phyloP scores from a whole-genome alignment of 345 rosid genomes.

The Melaleuca alternifolia region DNA sequence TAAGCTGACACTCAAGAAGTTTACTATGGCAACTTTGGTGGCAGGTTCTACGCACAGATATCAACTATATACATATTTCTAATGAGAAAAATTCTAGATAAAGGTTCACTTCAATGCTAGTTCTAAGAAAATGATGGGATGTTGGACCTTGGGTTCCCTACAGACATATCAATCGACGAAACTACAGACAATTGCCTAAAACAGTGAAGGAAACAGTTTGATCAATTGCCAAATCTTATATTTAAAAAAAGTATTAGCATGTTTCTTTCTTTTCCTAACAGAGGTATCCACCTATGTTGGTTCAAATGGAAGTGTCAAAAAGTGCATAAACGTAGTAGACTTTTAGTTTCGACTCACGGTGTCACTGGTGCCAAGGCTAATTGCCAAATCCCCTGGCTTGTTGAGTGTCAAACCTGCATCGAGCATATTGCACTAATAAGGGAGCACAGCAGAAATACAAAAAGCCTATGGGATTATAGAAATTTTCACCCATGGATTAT shows the following conservation, averaged over 20 bases:
- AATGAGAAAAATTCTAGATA: neutral
- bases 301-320: neutral
- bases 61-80: neutral
- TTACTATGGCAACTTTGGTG: neutral
- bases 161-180: neutral
- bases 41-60: neutral
- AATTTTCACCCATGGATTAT: neutral
- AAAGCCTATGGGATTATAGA: neutral
- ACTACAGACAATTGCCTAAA: neutral
- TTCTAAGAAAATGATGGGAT: neutral
- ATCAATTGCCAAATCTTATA: neutral
- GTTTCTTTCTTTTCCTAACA: neutral
- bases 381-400: constrained; percentile 82
- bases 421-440: neutral
- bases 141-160: neutral
- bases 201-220: neutral
- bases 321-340: neutral
- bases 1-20: neutral
- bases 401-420: constrained; percentile 67
- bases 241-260: neutral
- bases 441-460: neutral
- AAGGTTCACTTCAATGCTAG: neutral
- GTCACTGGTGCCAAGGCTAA: constrained; percentile 93
- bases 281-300: neutral
- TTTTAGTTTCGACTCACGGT: constrained; percentile 37